phyloP scores from a whole-genome alignment of 768 basidiomycete species.

The Tephrocybe rancida region DNA sequence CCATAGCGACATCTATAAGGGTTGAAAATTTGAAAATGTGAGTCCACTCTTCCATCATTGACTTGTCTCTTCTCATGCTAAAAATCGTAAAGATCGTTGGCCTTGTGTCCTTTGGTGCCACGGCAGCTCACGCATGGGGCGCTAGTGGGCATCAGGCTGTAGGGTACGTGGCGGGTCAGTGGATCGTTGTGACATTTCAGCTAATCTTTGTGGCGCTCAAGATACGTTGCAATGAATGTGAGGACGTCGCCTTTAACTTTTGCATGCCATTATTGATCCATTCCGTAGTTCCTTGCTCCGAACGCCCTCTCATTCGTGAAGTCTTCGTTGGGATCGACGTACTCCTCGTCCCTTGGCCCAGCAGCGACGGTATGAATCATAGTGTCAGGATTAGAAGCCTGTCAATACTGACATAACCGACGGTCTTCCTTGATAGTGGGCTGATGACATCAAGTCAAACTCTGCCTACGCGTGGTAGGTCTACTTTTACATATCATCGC shows the following conservation, averaged over 20 bases:
- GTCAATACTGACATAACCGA: neutral
- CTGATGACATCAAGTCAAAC: slow-evolving; percentile 47
- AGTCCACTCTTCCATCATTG: neutral
- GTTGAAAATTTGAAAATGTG: neutral
- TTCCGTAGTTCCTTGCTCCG: slow-evolving; percentile 47
- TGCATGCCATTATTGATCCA: neutral
- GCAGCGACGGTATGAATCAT: slow-evolving; percentile 46
- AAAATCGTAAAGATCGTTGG: slow-evolving; percentile 8
- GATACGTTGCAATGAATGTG: slow-evolving; percentile 46
- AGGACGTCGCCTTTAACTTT: neutral
- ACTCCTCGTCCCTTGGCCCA: slow-evolving; percentile 46
- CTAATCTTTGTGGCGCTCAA: slow-evolving; percentile 14
- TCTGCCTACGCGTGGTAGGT: slow-evolving; percentile 39
- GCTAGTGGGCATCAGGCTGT: slow-evolving; percentile 45
- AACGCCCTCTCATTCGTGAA: slow-evolving; percentile 51
- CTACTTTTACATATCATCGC: neutral
- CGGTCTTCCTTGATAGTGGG: slow-evolving; percentile 41
- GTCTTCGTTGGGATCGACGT: slow-evolving; percentile 43
- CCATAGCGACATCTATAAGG: neutral
- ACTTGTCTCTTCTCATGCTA: neutral
- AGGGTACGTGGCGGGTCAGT: slow-evolving; percentile 30
- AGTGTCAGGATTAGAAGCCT: neutral
- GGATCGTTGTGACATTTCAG: neutral
- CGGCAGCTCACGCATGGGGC: slow-evolving; percentile 40
- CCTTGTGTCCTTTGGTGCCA: slow-evolving; percentile 12